Base-by-base conservation (phyloP, 2,329 filamentous ascomycete genomes). In the Ophiocordyceps camponoti-floridani region DNA sequence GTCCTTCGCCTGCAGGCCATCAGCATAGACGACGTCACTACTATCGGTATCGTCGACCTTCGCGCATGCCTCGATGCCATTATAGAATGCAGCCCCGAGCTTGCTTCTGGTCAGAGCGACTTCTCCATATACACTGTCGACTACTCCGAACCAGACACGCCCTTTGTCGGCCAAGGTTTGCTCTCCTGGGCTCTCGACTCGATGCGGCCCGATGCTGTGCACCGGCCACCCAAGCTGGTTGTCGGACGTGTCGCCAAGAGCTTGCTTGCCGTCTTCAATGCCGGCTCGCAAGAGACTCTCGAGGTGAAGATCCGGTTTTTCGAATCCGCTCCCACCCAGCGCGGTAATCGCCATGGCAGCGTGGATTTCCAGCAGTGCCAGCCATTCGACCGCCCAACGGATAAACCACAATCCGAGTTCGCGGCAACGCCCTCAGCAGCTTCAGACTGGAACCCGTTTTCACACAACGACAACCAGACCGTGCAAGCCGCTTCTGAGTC, bases 61-160 rank as follows among this genome's bases (percentile, higher is more conserved):
- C 81, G 81, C 52, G 81, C 82, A 49, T 96, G 91, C 62, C 76
- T 95, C 41, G 79, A 89, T 59, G 84, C 88, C 46, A 81, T 98
- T 47, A 66, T 69, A 23, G 67, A 76, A 46, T 75, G 72, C 65
- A 96, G 91, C 58, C 91, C 91, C 35, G 91, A 98, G 64, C 73
- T 98, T 41, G 54, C 55, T 9, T 75, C 57, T 69, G 82, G 68
- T 58, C 82, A 64, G 65, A 65, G 75, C 61, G 88, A 98, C 64
- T 98, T 91, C 64, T 91, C 87, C n/a, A 79, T 98, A 46, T 98
- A 98, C 63, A 87, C 89, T 28, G 85, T 86, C 66, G 91, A 98
- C 62, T 96, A 89, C 61, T 95, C 91, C 12, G 91, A 98, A 63
- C 84, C 84, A 50, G 88, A 95, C 57, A 85, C 81, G 16, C 91